Percentiles rank a stretch among this genome's conserved stretches.
Evolutionary conservation across 192 early-diverging fungal species (phyloP).

Genomic region (Backusella circina): DNA sequence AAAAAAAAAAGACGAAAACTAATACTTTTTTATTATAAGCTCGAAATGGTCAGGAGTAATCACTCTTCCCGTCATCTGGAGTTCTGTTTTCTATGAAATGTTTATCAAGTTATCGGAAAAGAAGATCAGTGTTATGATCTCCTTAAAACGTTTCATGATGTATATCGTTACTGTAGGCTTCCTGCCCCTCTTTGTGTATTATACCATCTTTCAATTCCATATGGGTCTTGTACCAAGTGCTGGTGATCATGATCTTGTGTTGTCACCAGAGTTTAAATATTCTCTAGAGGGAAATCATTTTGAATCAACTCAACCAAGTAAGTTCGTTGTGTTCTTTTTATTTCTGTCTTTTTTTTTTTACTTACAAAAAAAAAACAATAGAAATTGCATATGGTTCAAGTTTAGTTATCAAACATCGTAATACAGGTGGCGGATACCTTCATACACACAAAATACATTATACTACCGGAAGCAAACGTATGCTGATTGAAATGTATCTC

Average conservation of each 20-base stretch:
- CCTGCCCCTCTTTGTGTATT: constrained; percentile 74
- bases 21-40: constrained; percentile 31
- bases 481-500: constrained; percentile 8
- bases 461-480: constrained; percentile 71
- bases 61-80: constrained; percentile 75
- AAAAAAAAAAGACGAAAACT: too few relatives aligned
- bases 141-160: not conserved
- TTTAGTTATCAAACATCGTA: constrained; percentile 62
- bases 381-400: constrained; percentile 68
- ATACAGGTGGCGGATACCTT: constrained; percentile 73
- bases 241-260: constrained; percentile 90
- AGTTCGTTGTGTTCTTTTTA: constrained; percentile 7
- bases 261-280: constrained; percentile 86
- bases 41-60: constrained; percentile 93
- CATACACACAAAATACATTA: constrained; percentile 70
- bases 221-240: constrained; percentile 70
- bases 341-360: not conserved
- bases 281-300: constrained; percentile 69
- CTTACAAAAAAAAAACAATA: constrained; percentile 14
- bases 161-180: constrained; percentile 65
- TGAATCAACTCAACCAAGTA: constrained; percentile 38
- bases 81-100: constrained; percentile 77
- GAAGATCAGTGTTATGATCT: constrained; percentile 30
- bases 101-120: constrained; percentile 78
- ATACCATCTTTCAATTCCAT: constrained; percentile 86